Conservation (phyloP, 352 stramenopile genomes). For the Phytophthora niederhauseri region DNA sequence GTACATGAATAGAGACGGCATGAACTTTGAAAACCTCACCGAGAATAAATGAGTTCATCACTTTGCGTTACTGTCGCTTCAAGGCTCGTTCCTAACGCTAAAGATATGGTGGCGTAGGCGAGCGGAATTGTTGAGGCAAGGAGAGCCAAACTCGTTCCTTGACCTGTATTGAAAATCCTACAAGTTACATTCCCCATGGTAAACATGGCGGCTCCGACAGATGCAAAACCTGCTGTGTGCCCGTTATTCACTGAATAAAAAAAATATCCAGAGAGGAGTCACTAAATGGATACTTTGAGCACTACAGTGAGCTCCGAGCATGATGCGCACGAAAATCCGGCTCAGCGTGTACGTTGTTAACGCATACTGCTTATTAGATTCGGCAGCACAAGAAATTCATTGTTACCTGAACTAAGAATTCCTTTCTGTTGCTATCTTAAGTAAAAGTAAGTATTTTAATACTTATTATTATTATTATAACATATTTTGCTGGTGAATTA, state of each 20-base stretch:
- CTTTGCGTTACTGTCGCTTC: not conserved
- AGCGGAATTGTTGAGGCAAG: not conserved
- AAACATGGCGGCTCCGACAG: not conserved
- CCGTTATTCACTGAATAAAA: slow-evolving; percentile 4
- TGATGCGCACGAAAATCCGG: too few species aligned
- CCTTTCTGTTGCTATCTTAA: too few species aligned
- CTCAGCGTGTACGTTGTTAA: too few species aligned
- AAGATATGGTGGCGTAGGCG: not conserved
- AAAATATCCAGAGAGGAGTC: not conserved
- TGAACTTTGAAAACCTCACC: not conserved
- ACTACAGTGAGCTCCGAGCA: too few species aligned
- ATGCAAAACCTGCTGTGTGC: slow-evolving; percentile 3
- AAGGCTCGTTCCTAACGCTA: not conserved
- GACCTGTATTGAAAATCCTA: not conserved
- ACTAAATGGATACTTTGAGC: not conserved
- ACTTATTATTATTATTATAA: too few species aligned
- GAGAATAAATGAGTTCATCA: not conserved
- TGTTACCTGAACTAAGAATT: too few species aligned
- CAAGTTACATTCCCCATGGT: not conserved
- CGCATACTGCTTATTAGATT: too few species aligned
- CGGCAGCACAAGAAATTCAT: too few species aligned
- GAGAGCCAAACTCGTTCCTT: not conserved
- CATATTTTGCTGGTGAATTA: too few species aligned
- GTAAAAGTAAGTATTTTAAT: too few species aligned
- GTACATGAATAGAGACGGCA: not conserved